A percentile compares a stretch with the other conserved stretches of the same genome.
phyloP scores from a whole-genome alignment of 2,329 filamentous ascomycete species.

The Seiridium cupressi region DNA sequence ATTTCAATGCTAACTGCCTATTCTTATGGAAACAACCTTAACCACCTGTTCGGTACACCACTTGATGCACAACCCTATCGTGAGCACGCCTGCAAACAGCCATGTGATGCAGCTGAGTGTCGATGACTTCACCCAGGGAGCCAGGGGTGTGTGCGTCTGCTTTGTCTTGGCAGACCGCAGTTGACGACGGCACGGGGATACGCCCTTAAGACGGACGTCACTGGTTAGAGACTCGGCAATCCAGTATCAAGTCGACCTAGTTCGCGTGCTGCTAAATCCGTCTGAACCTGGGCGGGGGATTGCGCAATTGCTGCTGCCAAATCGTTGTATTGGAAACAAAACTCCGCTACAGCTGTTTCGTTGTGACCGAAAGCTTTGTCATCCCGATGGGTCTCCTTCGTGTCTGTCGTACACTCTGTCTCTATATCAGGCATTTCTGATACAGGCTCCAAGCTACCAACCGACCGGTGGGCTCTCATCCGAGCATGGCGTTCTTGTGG shows the following conservation, averaged over 20 bases:
- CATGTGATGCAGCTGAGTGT: neutral
- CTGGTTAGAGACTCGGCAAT: neutral
- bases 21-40: conserved; percentile 1
- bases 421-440: neutral
- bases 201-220: neutral
- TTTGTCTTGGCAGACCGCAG: neutral
- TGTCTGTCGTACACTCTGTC: neutral
- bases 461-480: neutral
- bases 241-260: no score
- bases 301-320: neutral
- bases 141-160: neutral
- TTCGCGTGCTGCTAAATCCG: neutral
- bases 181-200: neutral
- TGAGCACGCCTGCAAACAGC: neutral
- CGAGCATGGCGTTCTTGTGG: neutral
- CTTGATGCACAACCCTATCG: neutral
- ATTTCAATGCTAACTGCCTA: neutral
- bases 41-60: neutral
- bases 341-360: neutral
- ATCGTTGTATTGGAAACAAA: neutral
- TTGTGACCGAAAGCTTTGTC: neutral
- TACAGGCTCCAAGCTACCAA: neutral
- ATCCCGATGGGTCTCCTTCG: neutral
- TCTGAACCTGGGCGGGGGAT: neutral
- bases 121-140: neutral